These are phyloP conservation scores for Auricularia cornea DNA, from an alignment of 768 basidiomycete genomes.

Conservation along the genomic window DNA sequence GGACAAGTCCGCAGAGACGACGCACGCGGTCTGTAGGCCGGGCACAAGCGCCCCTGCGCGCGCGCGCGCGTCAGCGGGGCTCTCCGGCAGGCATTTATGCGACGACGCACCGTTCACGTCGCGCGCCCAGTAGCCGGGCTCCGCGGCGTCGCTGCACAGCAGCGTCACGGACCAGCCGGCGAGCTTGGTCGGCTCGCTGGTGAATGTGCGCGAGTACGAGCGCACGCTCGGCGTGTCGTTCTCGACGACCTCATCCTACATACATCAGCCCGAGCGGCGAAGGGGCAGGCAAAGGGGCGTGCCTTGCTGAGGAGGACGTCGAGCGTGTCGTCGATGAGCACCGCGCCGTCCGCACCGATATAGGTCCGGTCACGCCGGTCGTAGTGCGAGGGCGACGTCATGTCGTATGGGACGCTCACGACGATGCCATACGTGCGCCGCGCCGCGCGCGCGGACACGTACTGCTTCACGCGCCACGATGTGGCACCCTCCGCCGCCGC, in stretches of 20 bases:
- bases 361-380: too few species aligned
- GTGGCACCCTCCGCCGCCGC: not conserved
- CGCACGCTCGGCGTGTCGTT: too few species aligned
- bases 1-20: slow-evolving; percentile 3
- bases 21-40: slow-evolving; percentile 1
- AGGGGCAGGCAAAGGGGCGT: too few species aligned
- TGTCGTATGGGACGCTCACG: not conserved
- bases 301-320: slow-evolving; percentile 2
- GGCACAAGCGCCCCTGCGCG: not conserved
- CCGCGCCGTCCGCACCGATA: too few species aligned
- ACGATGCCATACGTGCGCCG: slow-evolving; percentile 3
- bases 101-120: too few species aligned
- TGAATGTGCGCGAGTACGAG: too few species aligned
- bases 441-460: slow-evolving; percentile 3
- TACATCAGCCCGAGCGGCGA: too few species aligned
- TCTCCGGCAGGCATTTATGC: too few species aligned
- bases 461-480: slow-evolving; percentile 3
- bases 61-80: too few species aligned
- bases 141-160: not conserved
- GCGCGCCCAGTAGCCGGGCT: not conserved
- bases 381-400: too few species aligned
- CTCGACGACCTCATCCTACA: not conserved
- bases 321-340: too few species aligned
- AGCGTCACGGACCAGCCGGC: not conserved
- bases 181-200: too few species aligned